Conservation (phyloP, 108 stramenopile genomes). For the Fistulifera pelliculosa region DNA sequence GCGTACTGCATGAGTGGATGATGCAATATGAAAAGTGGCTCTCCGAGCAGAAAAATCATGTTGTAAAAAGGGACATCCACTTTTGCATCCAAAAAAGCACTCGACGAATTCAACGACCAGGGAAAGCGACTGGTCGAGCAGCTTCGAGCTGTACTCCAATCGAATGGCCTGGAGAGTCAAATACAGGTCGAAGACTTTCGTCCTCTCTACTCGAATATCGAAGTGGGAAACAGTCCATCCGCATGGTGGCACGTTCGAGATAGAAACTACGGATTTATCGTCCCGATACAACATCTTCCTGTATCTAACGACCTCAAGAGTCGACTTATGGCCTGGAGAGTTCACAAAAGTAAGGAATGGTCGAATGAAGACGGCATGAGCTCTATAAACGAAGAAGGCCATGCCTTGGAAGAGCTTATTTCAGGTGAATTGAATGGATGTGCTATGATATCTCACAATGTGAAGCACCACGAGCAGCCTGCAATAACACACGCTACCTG, state of each 20-base stretch:
- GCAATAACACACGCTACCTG: too few relatives aligned
- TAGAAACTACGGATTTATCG: conserved; percentile 6
- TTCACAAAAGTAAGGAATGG: neutral
- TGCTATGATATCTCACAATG: too few relatives aligned
- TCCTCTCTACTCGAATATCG: conserved; percentile 7
- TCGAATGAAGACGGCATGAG: too few relatives aligned
- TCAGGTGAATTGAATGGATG: too few relatives aligned
- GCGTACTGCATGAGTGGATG: too few relatives aligned
- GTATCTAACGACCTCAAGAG: conserved; percentile 6
- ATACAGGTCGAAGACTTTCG: conserved; percentile 1
- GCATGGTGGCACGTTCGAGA: conserved; percentile 9
- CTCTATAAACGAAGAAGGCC: too few relatives aligned
- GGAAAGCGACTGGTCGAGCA: neutral
- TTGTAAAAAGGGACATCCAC: too few relatives aligned
- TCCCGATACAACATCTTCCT: conserved; percentile 8
- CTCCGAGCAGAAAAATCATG: too few relatives aligned
- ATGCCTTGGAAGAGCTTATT: too few relatives aligned
- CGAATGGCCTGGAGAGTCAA: neutral
- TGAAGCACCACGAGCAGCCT: too few relatives aligned
- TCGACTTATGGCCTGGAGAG: neutral
- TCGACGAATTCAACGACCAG: conserved; percentile 2
- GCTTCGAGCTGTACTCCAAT: conserved; percentile 1
- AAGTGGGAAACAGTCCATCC: neutral
- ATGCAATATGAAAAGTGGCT: too few relatives aligned
- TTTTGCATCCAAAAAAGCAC: neutral